phyloP scores from a whole-genome alignment of 805 yeast species.

The Sugiyamaella americana region DNA sequence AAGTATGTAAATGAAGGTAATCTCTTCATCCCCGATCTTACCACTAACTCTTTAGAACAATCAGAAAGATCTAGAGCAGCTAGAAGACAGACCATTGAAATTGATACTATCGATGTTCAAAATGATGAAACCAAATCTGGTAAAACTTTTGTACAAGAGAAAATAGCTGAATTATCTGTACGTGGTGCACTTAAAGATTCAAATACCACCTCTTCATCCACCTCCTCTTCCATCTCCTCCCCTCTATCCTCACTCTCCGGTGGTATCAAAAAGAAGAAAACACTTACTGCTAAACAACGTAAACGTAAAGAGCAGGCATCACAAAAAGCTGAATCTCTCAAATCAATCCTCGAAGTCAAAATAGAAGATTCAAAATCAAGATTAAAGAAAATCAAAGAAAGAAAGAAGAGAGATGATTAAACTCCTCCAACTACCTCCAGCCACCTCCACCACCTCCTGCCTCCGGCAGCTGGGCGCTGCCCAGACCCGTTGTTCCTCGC shows the following conservation, averaged over 20 bases:
- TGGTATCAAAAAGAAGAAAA: constrained; percentile 16
- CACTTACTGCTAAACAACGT: constrained; percentile 19
- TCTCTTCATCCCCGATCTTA: no score
- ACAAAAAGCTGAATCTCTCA: constrained; percentile 20
- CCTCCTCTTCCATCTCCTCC: no score
- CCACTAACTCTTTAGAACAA: constrained; percentile 9
- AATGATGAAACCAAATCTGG: constrained; percentile 14
- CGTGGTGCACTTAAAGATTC: constrained; percentile 15
- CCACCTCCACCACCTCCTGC: not conserved
- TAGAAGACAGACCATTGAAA: constrained; percentile 14
- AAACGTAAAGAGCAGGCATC: constrained; percentile 16
- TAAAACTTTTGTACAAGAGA: constrained; percentile 23
- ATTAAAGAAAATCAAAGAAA: constrained; percentile 20
- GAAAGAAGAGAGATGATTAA: constrained; percentile 17
- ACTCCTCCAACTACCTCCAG: not conserved
- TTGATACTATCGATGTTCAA: no score
- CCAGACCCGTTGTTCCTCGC: no score
- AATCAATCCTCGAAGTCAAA: constrained; percentile 27
- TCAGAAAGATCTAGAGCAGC: constrained; percentile 16
- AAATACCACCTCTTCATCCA: no score
- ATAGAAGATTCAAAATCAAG: constrained; percentile 24
- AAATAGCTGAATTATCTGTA: constrained; percentile 24
- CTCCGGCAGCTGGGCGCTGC: no score
- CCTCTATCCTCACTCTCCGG: no score
- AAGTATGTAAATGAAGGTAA: no score